phyloP scores from a whole-genome alignment of 2,329 filamentous ascomycete genomes.

The Neurospora sp. region DNA sequence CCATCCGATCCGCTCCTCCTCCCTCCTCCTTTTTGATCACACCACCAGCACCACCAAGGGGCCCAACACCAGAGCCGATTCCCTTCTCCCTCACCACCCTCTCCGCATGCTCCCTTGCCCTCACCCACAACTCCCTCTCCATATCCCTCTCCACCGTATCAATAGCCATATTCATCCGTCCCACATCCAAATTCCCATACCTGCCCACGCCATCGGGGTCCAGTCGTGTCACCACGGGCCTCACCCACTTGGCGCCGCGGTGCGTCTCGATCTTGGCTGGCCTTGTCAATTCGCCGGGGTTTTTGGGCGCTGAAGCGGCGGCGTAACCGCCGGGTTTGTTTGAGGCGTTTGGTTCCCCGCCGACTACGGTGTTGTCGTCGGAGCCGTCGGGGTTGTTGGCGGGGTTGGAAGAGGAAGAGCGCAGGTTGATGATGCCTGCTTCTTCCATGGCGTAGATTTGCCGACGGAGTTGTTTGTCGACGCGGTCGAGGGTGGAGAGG shows the following conservation, averaged over 20 bases:
- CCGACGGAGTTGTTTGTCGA: slow-evolving; percentile 65
- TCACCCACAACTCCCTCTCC: slow-evolving; percentile 69
- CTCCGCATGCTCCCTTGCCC: slow-evolving; percentile 46
- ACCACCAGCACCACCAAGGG: not conserved
- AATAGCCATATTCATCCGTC: slow-evolving; percentile 80
- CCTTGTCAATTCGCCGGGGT: not conserved
- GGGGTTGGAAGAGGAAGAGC: not conserved
- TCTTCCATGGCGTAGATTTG: slow-evolving; percentile 76
- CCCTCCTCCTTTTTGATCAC: slow-evolving; percentile 15
- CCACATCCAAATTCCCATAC: slow-evolving; percentile 64
- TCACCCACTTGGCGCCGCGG: not conserved
- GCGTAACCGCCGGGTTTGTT: slow-evolving; percentile 7
- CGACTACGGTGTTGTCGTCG: not conserved
- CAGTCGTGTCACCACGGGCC: slow-evolving; percentile 27
- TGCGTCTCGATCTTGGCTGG: not conserved
- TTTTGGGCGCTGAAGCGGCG: not conserved
- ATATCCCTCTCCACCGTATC: slow-evolving; percentile 74
- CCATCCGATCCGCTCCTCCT: not conserved
- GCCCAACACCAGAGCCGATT: slow-evolving; percentile 7
- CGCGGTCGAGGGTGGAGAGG: slow-evolving; percentile 60
- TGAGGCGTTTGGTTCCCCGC: slow-evolving; percentile 6
- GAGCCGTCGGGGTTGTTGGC: not conserved
- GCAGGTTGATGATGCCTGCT: slow-evolving; percentile 58
- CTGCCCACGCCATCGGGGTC: slow-evolving; percentile 46
- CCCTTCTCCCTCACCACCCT: slow-evolving; percentile 17